Conservation (phyloP, 2,329 filamentous ascomycete genomes). For the Hirsutella thompsonii region DNA sequence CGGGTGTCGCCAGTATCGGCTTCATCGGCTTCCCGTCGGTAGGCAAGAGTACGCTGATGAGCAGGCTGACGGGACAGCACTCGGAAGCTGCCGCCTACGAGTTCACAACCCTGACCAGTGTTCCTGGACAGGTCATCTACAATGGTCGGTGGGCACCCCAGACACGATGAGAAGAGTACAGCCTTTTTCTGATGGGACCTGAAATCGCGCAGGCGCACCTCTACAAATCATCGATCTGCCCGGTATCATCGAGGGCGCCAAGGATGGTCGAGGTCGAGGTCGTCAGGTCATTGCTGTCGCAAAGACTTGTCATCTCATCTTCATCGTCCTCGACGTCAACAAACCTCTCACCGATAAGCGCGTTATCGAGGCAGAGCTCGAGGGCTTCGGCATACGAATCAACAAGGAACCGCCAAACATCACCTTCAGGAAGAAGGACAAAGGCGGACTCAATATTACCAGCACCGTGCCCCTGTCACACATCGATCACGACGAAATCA, state of each 20-base stretch:
- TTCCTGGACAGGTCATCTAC: conserved; percentile 90
- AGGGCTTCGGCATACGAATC: conserved; percentile 94
- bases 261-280: conserved; percentile 95
- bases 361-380: conserved; percentile 86
- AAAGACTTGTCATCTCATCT: conserved; percentile 97
- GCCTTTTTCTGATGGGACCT: not conserved
- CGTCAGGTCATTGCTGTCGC: conserved; percentile 97
- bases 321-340: conserved; percentile 97
- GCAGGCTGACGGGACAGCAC: conserved; percentile 83
- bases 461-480: conserved; percentile 84
- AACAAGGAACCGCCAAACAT: conserved; percentile 98
- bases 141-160: conserved; percentile 47
- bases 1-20: conserved; percentile 90
- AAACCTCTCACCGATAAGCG: conserved; percentile 96
- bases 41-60: conserved; percentile 97
- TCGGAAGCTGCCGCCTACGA: conserved; percentile 96
- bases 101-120: conserved; percentile 95
- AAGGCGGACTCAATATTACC: conserved; percentile 92
- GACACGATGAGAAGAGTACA: not conserved
- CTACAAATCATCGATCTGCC: conserved; percentile 97
- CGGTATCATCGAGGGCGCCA: conserved; percentile 96
- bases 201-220: conserved; percentile 51
- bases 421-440: conserved; percentile 99
- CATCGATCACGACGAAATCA: conserved; percentile 93
- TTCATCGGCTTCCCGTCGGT: conserved; percentile 98